These are phyloP conservation scores for Diaporthe destruens DNA, from an alignment of 2,329 filamentous ascomycete genomes.

Conservation along the genomic window DNA sequence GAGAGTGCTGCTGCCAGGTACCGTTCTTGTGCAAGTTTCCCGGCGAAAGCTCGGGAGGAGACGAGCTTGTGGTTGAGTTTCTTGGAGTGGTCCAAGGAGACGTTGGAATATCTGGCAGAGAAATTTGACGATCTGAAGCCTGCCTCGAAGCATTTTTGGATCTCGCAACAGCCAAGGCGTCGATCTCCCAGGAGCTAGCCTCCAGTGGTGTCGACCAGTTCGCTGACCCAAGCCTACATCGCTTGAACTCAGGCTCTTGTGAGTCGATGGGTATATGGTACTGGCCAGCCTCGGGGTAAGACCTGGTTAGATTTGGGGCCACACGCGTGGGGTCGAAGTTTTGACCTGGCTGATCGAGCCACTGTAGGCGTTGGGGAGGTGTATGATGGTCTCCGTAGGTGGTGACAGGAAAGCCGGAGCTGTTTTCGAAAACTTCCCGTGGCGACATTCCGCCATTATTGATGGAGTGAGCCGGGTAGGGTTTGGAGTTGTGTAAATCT, in stretches of 20 bases:
- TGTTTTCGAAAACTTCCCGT: background rate
- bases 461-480: background rate
- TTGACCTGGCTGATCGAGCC: background rate
- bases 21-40: background rate
- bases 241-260: conserved; percentile 2
- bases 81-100: background rate
- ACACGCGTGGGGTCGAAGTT: background rate
- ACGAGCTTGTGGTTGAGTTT: too few species aligned
- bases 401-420: background rate
- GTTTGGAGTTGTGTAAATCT: background rate
- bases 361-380: background rate
- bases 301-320: background rate
- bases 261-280: background rate
- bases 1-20: background rate
- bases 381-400: background rate
- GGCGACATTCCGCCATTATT: background rate
- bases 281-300: background rate
- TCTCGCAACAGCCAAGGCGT: conserved; percentile 21
- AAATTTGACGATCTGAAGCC: background rate
- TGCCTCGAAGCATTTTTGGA: background rate
- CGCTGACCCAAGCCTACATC: background rate
- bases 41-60: background rate
- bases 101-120: background rate
- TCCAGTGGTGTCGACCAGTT: background rate
- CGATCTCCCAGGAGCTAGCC: conserved; percentile 8